A percentile compares a stretch with the other conserved stretches of the same genome.
phyloP scores from a whole-genome alignment of 2,329 filamentous ascomycete genomes.

The Ophiocordyceps unilateralis region DNA sequence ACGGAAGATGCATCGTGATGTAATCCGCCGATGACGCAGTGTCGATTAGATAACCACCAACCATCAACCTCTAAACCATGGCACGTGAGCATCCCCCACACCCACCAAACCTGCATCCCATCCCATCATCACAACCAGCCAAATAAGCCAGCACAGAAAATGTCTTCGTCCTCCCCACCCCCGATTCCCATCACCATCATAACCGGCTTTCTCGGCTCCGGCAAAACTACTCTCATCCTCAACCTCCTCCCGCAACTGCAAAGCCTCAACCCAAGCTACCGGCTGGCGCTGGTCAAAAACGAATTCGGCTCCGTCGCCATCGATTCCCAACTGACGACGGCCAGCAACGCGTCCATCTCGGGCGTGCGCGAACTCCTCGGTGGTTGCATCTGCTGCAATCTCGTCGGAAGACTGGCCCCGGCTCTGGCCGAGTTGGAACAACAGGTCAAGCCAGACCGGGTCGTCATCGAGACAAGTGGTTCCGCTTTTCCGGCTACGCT shows the following conservation, averaged over 20 bases:
- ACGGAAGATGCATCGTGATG: not conserved
- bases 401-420: slow-evolving; percentile 75
- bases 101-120: too few species aligned
- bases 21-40: not conserved
- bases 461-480: slow-evolving; percentile 86
- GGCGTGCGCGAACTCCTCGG: slow-evolving; percentile 88
- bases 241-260: slow-evolving; percentile 82
- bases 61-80: too few species aligned
- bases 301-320: slow-evolving; percentile 92
- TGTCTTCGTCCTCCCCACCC: slow-evolving; percentile 15
- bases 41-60: slow-evolving; percentile 1
- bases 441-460: slow-evolving; percentile 50
- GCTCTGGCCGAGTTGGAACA: slow-evolving; percentile 59
- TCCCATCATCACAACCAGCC: not conserved
- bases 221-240: slow-evolving; percentile 90
- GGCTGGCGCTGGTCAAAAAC: slow-evolving; percentile 89
- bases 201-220: slow-evolving; percentile 89
- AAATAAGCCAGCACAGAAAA: not conserved
- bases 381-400: slow-evolving; percentile 97
- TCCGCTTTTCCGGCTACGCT: slow-evolving; percentile 78
- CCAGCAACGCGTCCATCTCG: slow-evolving; percentile 63
- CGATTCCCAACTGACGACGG: slow-evolving; percentile 86
- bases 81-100: not conserved
- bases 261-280: slow-evolving; percentile 56
- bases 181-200: slow-evolving; percentile 85